Evolutionary conservation across 1,139 yeast genomes (phyloP).

Genomic region (Geotrichum fermentans): DNA sequence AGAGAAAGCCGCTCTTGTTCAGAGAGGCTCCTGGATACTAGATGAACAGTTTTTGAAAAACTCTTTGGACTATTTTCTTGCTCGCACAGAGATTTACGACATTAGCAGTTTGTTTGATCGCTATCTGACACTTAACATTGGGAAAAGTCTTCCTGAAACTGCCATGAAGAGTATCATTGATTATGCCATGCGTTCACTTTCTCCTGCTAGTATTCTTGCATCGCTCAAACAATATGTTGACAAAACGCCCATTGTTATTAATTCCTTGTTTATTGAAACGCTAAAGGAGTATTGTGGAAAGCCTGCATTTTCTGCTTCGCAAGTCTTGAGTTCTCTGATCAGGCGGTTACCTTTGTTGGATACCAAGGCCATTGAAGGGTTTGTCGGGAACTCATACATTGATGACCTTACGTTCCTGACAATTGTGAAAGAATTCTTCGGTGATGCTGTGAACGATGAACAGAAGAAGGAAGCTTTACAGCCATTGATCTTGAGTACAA

Average conservation of each 20-base stretch:
- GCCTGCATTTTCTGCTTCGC: constrained; percentile 14
- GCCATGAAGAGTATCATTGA: constrained; percentile 9
- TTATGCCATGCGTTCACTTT: constrained; percentile 11
- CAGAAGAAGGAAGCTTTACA: constrained; percentile 6
- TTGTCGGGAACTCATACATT: constrained; percentile 16
- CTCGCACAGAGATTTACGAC: not conserved
- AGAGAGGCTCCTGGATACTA: constrained; percentile 10
- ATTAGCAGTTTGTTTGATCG: constrained; percentile 9
- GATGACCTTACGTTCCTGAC: constrained; percentile 20
- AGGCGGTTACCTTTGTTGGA: constrained; percentile 16
- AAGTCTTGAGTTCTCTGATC: constrained; percentile 15
- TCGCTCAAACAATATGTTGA: constrained; percentile 16
- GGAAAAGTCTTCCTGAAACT: constrained; percentile 1
- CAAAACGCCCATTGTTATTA: constrained; percentile 7
- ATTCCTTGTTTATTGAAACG: constrained; percentile 12
- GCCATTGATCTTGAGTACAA: constrained; percentile 1
- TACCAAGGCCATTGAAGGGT: constrained; percentile 12
- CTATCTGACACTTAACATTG: not conserved
- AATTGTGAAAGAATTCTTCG: constrained; percentile 13
- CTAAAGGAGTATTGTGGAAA: constrained; percentile 14
- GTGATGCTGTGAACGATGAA: not conserved
- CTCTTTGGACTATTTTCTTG: constrained; percentile 3
- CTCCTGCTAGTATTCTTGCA: not conserved
- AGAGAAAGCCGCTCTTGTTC: constrained; percentile 9
- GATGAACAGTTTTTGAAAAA: constrained; percentile 9